Evolutionary conservation across 73 alveolate species (phyloP).

Genomic region (Paramecium sexaurelia): DNA sequence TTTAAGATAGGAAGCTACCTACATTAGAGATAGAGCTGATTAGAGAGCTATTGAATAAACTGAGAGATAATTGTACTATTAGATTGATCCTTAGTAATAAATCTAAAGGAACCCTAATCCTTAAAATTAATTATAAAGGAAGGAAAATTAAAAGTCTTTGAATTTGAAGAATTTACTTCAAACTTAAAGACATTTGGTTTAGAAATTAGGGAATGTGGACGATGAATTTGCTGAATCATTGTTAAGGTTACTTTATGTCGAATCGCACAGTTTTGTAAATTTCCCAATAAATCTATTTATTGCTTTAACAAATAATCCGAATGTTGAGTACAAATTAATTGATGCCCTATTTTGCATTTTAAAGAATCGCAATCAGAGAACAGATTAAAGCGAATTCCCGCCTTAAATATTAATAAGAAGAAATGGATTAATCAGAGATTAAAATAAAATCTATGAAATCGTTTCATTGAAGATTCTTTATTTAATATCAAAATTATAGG

Average conservation of each 20-base stretch:
- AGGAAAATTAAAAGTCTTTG: not conserved
- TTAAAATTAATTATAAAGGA: not conserved
- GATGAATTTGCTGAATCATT: conserved; percentile 47
- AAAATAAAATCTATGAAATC: not conserved
- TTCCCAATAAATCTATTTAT: conserved; percentile 18
- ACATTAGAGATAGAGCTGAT: not conserved
- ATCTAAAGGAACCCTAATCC: not conserved
- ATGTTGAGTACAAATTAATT: conserved; percentile 34
- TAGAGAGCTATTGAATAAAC: not conserved
- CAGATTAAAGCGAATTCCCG: not conserved
- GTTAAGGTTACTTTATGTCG: conserved; percentile 19
- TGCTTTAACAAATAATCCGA: conserved; percentile 29
- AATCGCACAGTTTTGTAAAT: conserved; percentile 6
- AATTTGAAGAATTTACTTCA: not conserved
- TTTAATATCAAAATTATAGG: conserved; percentile 1
- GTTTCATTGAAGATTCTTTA: conserved; percentile 37
- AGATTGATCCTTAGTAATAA: not conserved
- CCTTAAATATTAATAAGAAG: not conserved
- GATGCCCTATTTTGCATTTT: conserved; percentile 13
- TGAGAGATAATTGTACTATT: not conserved
- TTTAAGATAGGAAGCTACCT: not conserved
- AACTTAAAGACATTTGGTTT: not conserved
- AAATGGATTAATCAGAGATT: conserved; percentile 16
- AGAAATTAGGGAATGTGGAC: conserved; percentile 33
- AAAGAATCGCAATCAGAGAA: not conserved